Evolutionary conservation across 2,329 filamentous ascomycete genomes (phyloP).

Genomic region (Cercospora canescens): DNA sequence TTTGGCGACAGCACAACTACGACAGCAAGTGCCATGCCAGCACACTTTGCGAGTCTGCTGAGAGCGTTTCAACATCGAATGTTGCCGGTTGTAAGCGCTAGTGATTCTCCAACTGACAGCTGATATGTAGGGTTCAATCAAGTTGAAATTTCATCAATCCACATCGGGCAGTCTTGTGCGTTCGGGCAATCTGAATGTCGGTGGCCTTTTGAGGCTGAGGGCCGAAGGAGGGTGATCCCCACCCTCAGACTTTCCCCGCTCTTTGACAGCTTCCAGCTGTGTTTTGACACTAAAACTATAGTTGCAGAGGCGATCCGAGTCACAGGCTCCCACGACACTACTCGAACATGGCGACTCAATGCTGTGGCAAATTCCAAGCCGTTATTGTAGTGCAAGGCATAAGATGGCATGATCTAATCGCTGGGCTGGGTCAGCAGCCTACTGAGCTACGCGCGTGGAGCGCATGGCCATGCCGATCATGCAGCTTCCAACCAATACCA

Average conservation of each 20-base stretch:
- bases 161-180: not conserved
- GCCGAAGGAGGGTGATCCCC: not conserved
- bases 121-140: not conserved
- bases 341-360: not conserved
- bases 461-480: not conserved
- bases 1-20: slow-evolving; percentile 8
- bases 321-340: not conserved
- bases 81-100: slow-evolving; percentile 1
- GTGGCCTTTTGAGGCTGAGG: not conserved
- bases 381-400: not conserved
- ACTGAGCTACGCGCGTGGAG: not conserved
- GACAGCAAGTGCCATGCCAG: not conserved
- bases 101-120: not conserved
- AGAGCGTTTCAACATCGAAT: slow-evolving; percentile 17
- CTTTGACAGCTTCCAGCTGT: not conserved
- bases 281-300: not conserved
- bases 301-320: not conserved
- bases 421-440: not conserved
- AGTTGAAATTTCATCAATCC: not conserved
- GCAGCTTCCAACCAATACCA: not conserved
- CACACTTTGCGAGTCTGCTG: slow-evolving; percentile 25
- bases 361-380: not conserved
- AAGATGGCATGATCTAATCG: not conserved
- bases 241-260: not conserved
- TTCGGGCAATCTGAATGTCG: not conserved